Conservation (phyloP, 441 rosid genomes). For the Biscutella laevigata region DNA sequence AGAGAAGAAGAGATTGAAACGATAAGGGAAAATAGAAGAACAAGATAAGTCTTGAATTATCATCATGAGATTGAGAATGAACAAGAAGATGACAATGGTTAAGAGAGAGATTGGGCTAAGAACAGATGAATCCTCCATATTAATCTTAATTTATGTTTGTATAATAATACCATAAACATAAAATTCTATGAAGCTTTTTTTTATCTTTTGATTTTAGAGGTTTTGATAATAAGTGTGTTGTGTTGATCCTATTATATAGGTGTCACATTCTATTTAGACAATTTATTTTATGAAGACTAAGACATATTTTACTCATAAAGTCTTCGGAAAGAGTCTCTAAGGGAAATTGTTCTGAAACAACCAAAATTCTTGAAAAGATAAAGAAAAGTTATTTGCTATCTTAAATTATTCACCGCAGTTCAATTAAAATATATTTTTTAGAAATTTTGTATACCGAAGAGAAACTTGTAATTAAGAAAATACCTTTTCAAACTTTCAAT, state of each 20-base stretch:
- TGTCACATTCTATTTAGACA: not conserved
- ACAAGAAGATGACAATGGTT: slow-evolving; percentile 21
- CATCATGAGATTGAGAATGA: slow-evolving; percentile 23
- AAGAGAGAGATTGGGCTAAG: slow-evolving; percentile 26
- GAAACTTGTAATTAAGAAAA: not conserved
- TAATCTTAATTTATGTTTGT: slow-evolving; percentile 15
- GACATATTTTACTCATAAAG: slow-evolving; percentile 18
- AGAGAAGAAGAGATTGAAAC: slow-evolving; percentile 14
- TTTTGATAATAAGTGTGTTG: slow-evolving; percentile 7
- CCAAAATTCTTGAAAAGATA: slow-evolving; percentile 7
- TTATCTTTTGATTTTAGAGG: not conserved
- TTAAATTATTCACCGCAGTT: slow-evolving; percentile 5
- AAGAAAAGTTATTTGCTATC: not conserved
- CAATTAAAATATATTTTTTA: not conserved
- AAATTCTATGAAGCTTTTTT: not conserved
- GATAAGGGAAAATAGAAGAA: slow-evolving; percentile 9
- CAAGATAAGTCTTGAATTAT: slow-evolving; percentile 28
- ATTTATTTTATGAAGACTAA: slow-evolving; percentile 12
- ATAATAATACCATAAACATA: slow-evolving; percentile 18
- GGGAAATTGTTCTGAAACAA: slow-evolving; percentile 25
- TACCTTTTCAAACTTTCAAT: not conserved
- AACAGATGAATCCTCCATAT: slow-evolving; percentile 25
- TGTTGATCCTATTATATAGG: slow-evolving; percentile 18
- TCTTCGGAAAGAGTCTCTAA: slow-evolving; percentile 14
- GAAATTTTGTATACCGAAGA: not conserved